phyloP scores from a whole-genome alignment of 2,329 filamentous ascomycete genomes.

The Colletotrichum sp. region DNA sequence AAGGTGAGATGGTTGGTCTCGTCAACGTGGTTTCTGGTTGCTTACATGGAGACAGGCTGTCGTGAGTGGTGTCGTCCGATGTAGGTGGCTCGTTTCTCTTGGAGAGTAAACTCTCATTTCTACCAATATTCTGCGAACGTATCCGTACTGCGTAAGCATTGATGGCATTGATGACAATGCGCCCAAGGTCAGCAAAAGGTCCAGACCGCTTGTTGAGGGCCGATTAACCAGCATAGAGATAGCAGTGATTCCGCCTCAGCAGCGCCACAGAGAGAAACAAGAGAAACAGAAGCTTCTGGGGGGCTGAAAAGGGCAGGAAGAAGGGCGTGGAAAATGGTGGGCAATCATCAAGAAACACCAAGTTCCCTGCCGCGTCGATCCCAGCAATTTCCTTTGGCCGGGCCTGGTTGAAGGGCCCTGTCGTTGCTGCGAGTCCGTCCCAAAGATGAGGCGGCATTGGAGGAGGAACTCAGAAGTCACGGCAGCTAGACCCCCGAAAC shows the following conservation, averaged over 20 bases:
- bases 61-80: neutral
- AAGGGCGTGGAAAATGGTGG: neutral
- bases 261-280: neutral
- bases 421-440: neutral
- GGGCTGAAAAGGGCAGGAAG: neutral
- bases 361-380: slow-evolving; percentile 13
- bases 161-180: neutral
- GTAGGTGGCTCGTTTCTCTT: neutral
- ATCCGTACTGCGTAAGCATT: neutral
- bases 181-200: neutral
- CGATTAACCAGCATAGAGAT: neutral
- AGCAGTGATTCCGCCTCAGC: neutral
- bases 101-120: neutral
- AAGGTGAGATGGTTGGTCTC: neutral
- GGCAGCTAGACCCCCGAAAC: slow-evolving; percentile 2
- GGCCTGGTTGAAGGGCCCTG: neutral
- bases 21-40: neutral
- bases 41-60: neutral
- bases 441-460: neutral
- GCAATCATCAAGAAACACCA: slow-evolving; percentile 17
- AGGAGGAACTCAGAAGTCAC: neutral
- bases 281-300: slow-evolving; percentile 4
- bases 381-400: slow-evolving; percentile 13
- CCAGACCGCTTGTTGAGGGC: neutral
- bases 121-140: neutral